Evolutionary conservation across 176 grass and related monocot genomes (phyloP).

Genomic region (Eremochloa ophiuroides): DNA sequence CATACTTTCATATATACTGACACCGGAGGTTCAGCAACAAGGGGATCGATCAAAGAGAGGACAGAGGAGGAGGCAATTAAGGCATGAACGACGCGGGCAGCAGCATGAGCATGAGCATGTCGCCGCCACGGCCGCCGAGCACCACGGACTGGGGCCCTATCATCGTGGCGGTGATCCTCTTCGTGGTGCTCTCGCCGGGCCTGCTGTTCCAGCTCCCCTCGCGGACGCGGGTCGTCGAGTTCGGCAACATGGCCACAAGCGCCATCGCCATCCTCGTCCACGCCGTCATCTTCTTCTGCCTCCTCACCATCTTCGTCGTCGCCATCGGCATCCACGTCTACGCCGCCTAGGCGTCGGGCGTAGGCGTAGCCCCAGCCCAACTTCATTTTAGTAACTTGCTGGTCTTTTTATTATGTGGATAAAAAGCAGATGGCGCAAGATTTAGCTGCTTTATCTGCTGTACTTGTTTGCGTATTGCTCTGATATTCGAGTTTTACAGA

Average conservation of each 20-base stretch:
- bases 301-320: conserved; percentile 72
- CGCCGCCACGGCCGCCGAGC: conserved; percentile 13
- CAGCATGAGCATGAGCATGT: conserved; percentile 8
- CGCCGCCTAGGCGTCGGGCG: conserved; percentile 32
- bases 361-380: background rate
- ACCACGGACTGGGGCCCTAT: conserved; percentile 90
- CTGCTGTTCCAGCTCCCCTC: conserved; percentile 80
- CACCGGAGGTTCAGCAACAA: too few relatives aligned
- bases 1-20: too few relatives aligned
- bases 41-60: too few relatives aligned
- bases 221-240: conserved; percentile 61
- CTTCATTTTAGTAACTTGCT: background rate
- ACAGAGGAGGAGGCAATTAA: too few relatives aligned
- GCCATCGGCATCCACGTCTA: conserved; percentile 75
- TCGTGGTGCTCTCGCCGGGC: conserved; percentile 74
- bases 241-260: conserved; percentile 84
- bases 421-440: background rate
- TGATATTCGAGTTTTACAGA: background rate
- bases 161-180: conserved; percentile 85
- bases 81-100: background rate
- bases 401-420: background rate
- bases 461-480: background rate
- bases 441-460: background rate
- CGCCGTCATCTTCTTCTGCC: conserved; percentile 78
- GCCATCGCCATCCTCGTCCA: conserved; percentile 82